phyloP scores from a whole-genome alignment of 441 rosid species.

The Raphanus hybrid region DNA sequence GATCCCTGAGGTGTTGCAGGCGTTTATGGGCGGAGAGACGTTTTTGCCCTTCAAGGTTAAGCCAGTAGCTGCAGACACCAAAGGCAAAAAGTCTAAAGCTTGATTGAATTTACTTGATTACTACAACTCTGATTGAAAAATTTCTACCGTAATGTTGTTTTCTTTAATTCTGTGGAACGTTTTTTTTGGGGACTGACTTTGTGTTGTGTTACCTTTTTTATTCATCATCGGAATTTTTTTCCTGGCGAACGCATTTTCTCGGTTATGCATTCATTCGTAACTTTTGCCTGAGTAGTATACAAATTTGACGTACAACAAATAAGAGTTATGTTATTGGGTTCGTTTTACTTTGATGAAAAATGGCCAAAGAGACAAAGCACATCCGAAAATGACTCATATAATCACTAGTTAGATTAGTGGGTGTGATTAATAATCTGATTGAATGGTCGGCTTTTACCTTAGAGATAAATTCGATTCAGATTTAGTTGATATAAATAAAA shows the following conservation, averaged over 20 bases:
- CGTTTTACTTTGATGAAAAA: background rate
- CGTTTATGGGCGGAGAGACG: slow-evolving; percentile 74
- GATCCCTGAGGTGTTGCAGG: slow-evolving; percentile 69
- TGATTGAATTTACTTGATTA: slow-evolving; percentile 19
- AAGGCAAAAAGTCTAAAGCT: slow-evolving; percentile 78
- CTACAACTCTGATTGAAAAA: background rate
- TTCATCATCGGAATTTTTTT: background rate
- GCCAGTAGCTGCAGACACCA: slow-evolving; percentile 58
- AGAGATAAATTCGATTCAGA: too few relatives aligned
- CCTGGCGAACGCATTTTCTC: background rate
- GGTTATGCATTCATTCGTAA: background rate
- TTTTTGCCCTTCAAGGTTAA: slow-evolving; percentile 80
- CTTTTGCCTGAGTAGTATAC: background rate
- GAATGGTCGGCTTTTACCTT: too few relatives aligned
- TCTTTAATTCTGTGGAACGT: background rate
- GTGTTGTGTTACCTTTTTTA: background rate
- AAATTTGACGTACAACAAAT: background rate
- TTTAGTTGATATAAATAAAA: too few relatives aligned
- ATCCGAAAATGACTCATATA: too few relatives aligned
- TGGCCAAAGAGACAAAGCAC: too few relatives aligned
- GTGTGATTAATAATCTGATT: too few relatives aligned
- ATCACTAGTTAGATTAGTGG: too few relatives aligned
- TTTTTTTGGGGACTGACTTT: background rate
- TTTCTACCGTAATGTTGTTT: background rate
- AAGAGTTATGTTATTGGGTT: background rate